Evolutionary conservation across 306 rosid species (phyloP).

Genomic region (Quercus engelmannii): DNA sequence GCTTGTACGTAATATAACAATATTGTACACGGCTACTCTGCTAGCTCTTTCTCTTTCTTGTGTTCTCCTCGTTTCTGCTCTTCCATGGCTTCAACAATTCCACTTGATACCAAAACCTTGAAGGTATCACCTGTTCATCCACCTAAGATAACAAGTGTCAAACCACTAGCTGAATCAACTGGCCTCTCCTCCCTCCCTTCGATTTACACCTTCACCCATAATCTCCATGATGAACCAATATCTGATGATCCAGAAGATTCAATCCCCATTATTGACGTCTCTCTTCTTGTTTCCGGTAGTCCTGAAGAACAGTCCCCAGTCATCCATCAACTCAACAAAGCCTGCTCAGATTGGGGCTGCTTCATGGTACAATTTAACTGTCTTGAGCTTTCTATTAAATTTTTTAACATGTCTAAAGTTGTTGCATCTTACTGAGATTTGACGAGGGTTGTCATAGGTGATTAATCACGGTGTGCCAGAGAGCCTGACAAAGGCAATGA

Average conservation of each 20-base stretch:
- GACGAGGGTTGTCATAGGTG: constrained; percentile 39
- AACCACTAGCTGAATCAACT: constrained; percentile 30
- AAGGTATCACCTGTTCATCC: neutral
- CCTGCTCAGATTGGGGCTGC: constrained; percentile 56
- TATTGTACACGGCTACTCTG: no score
- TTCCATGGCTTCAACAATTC: no score
- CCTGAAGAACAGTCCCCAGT: constrained; percentile 28
- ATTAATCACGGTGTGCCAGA: constrained; percentile 28
- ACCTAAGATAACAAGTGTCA: constrained; percentile 7
- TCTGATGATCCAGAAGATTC: constrained; percentile 6
- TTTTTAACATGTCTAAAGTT: no score
- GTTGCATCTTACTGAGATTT: neutral
- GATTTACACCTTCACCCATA: constrained; percentile 6
- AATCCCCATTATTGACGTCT: constrained; percentile 41
- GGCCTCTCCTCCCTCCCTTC: constrained; percentile 32
- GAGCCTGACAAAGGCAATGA: constrained; percentile 29
- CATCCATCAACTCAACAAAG: constrained; percentile 37
- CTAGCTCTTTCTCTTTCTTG: no score
- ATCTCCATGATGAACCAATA: constrained; percentile 2
- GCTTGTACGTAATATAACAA: no score
- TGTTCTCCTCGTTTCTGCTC: no score
- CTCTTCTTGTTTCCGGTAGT: constrained; percentile 30
- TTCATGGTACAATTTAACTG: constrained; percentile 27
- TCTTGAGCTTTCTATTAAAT: neutral
- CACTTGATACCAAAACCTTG: no score